A percentile compares a stretch with the other conserved stretches of the same genome.
Conservation (phyloP, 306 rosid genomes). For the Neltuma alba region DNA sequence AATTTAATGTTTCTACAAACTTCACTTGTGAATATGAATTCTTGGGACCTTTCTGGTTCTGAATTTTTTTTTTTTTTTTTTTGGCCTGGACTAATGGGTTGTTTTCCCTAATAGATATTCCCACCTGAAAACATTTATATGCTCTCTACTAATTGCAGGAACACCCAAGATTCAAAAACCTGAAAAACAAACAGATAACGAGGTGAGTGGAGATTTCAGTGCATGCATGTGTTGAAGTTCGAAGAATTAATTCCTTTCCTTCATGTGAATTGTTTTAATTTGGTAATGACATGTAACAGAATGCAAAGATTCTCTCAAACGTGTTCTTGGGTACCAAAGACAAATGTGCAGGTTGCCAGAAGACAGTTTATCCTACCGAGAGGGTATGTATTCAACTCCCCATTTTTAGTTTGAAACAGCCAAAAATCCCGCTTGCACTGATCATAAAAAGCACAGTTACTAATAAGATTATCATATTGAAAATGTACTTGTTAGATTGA, state of each 20-base stretch:
- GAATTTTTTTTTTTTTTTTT: too few species aligned
- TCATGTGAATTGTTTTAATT: neutral
- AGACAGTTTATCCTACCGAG: constrained; percentile 80
- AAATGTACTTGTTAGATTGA: neutral
- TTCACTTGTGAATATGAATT: neutral
- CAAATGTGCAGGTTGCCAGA: constrained; percentile 70
- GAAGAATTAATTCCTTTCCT: too few species aligned
- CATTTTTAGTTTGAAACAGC: neutral
- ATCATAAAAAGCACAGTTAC: too few species aligned
- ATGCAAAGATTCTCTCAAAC: constrained; percentile 41
- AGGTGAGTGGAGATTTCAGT: constrained; percentile 57
- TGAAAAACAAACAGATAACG: constrained; percentile 47
- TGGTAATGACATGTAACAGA: constrained; percentile 41
- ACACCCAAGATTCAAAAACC: constrained; percentile 65
- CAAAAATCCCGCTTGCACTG: neutral
- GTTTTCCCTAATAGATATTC: neutral
- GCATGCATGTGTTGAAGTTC: too few species aligned
- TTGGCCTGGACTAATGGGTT: neutral
- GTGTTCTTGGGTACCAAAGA: constrained; percentile 43
- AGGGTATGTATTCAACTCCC: constrained; percentile 49
- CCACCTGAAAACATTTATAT: neutral
- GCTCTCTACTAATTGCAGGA: constrained; percentile 44
- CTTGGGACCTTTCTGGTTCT: neutral
- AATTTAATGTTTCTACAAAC: too few species aligned
- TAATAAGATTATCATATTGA: too few species aligned